These are phyloP conservation scores for Moringa oleifera DNA, from an alignment of 345 rosid genomes.

Conservation along the genomic window DNA sequence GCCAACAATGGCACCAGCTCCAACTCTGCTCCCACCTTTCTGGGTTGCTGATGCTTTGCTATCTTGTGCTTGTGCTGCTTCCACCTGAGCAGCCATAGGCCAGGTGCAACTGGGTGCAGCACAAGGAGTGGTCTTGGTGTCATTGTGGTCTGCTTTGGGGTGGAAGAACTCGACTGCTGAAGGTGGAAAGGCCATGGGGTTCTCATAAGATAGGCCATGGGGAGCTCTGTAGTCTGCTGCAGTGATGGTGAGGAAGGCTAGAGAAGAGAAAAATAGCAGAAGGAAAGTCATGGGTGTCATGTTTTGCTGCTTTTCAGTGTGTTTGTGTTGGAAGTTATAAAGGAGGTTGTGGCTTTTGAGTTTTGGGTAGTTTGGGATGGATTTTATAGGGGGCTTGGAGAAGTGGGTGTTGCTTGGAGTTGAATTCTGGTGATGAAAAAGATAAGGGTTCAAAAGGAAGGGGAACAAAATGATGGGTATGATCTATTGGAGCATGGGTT, in stretches of 20 bases:
- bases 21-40: slow-evolving; percentile 21
- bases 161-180: slow-evolving; percentile 83
- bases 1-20: slow-evolving; percentile 35
- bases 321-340: slow-evolving; percentile 11
- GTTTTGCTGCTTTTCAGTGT: slow-evolving; percentile 11
- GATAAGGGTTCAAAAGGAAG: slow-evolving; percentile 16
- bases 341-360: slow-evolving; percentile 13
- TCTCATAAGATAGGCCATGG: slow-evolving; percentile 69
- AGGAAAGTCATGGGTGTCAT: slow-evolving; percentile 35
- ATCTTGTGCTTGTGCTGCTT: slow-evolving; percentile 21
- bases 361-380: slow-evolving; percentile 24
- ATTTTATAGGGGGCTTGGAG: slow-evolving; percentile 44
- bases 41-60: slow-evolving; percentile 24
- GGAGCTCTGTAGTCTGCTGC: slow-evolving; percentile 78
- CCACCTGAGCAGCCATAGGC: slow-evolving; percentile 57
- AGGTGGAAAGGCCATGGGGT: slow-evolving; percentile 70
- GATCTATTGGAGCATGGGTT: neutral
- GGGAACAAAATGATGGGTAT: slow-evolving; percentile 52
- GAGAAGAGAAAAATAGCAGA: slow-evolving; percentile 32
- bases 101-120: slow-evolving; percentile 38
- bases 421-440: slow-evolving; percentile 29
- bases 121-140: slow-evolving; percentile 23
- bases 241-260: slow-evolving; percentile 29
- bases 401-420: slow-evolving; percentile 48
- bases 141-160: slow-evolving; percentile 38